These are phyloP conservation scores for Neospora caninum DNA, from an alignment of 169 alveolate species.

Conservation along the genomic window DNA sequence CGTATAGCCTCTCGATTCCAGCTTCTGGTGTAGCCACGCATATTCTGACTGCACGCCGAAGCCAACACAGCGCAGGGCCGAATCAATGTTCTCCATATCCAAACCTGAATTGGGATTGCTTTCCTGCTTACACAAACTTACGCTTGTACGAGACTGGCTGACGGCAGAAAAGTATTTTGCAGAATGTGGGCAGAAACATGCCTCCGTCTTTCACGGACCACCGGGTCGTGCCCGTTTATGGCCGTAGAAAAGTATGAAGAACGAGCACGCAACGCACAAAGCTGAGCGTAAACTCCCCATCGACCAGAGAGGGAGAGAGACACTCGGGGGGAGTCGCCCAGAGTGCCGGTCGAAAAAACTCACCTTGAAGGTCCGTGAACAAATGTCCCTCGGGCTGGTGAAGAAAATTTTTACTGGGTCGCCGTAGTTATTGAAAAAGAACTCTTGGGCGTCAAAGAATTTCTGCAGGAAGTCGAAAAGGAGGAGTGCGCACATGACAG, in stretches of 20 bases:
- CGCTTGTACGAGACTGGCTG: no score
- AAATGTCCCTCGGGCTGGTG: slow-evolving; percentile 47
- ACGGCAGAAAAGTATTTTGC: no score
- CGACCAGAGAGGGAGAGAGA: no score
- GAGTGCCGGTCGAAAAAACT: neutral
- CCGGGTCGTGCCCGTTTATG: no score
- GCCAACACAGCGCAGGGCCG: neutral
- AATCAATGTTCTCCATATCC: neutral
- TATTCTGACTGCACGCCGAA: slow-evolving; percentile 49
- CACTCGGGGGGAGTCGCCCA: neutral
- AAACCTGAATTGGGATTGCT: neutral
- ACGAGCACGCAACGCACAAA: no score
- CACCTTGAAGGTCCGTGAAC: slow-evolving; percentile 59
- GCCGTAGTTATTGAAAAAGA: slow-evolving; percentile 51
- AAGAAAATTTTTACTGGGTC: slow-evolving; percentile 66
- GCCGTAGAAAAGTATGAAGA: no score
- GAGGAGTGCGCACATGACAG: neutral
- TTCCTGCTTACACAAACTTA: no score
- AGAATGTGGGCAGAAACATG: no score
- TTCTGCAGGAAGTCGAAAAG: neutral
- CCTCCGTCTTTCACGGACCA: no score
- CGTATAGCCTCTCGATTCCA: slow-evolving; percentile 55
- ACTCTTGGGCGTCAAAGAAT: slow-evolving; percentile 64
- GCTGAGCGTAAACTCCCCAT: no score
- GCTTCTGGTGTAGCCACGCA: slow-evolving; percentile 50